Evolutionary conservation across 2,329 filamentous ascomycete genomes (phyloP), one percentile per base, ranked within the genome.

Genomic region (Aspergillus ibericus): DNA sequence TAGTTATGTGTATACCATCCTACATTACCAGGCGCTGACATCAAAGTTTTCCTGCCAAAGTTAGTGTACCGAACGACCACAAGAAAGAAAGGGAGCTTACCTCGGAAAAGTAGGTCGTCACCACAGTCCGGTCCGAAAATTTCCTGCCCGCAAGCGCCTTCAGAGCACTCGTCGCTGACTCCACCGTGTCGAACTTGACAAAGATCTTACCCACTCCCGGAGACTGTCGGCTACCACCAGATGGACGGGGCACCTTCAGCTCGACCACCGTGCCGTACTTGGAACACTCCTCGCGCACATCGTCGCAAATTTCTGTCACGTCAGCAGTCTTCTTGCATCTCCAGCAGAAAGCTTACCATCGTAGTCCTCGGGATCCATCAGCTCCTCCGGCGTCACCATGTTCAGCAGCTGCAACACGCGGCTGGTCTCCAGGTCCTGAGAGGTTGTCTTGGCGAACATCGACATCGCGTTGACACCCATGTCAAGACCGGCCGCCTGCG

Each of bases 401-500:
- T 99, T 99, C 71, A 99, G 85, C 61, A 99, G 81, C 77, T 96
- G 93, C 60, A 99, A 75, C 15, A 99, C 93, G 56, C 91, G 86
- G 64, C 90, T 90, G 60, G 88, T 87, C 66, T 96, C 92, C 34
- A 90, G 81, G 60, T 93, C 90, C 56, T 84, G 84, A 36, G 90
- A 89, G 3, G 88, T 91, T 18, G 95, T 96, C 58, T 93, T 93
- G 36, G 95, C 95, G 68, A 99, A 90, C 85, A 97, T 92, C 52
- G 93, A 96, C 88, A 99, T 98, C 63, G 95, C 95, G 67, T 95
- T 96, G 62, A 99, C 93, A 56, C 93, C 92, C 83, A 97, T 96
- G 71, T 99, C 95, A 40, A 96, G 85, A 63, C 92, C 92, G 48
- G 91, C 84, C 20, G 92, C 92, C 75, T 99, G 95, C n/a, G 92